Evolutionary conservation across 495 filamentous ascomycete genomes (phyloP).

Genomic region (Podospora pseudocomata): DNA sequence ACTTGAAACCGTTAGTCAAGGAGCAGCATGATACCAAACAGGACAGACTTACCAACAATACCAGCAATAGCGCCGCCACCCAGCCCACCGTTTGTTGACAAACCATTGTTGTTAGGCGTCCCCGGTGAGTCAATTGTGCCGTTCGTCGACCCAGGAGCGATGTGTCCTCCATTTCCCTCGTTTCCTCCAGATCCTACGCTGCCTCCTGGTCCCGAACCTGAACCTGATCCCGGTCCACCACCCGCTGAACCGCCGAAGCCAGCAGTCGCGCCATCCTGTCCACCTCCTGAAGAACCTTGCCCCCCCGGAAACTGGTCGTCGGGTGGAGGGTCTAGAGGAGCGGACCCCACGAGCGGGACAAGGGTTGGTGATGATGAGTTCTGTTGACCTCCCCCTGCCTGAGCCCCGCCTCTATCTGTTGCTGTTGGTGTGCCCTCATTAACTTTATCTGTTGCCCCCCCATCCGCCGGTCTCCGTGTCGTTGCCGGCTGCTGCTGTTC

Average conservation of each 20-base stretch:
- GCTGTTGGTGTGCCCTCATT: neutral
- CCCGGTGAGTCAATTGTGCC: neutral
- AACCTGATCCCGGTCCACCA: neutral
- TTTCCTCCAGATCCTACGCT: neutral
- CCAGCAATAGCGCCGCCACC: conserved; percentile 17
- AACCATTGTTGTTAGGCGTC: neutral
- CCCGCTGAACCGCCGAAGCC: neutral
- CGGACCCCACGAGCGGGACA: neutral
- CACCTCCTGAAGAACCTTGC: neutral
- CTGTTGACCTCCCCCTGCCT: neutral
- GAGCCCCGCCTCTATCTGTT: neutral
- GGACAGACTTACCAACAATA: conserved; percentile 13
- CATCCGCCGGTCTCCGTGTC: neutral
- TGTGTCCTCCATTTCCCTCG: neutral
- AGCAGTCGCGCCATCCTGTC: neutral
- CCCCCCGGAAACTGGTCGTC: neutral
- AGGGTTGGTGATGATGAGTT: neutral
- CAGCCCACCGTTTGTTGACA: neutral
- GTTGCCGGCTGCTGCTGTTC: neutral
- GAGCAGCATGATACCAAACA: neutral
- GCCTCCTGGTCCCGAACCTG: neutral
- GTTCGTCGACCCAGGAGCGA: neutral
- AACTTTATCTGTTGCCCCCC: neutral
- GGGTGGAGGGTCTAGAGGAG: neutral
- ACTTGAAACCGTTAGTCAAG: conserved; percentile 9